These are phyloP conservation scores for Coniochaeta sp. DNA, from an alignment of 2,329 filamentous ascomycete species.

Conservation along the genomic window DNA sequence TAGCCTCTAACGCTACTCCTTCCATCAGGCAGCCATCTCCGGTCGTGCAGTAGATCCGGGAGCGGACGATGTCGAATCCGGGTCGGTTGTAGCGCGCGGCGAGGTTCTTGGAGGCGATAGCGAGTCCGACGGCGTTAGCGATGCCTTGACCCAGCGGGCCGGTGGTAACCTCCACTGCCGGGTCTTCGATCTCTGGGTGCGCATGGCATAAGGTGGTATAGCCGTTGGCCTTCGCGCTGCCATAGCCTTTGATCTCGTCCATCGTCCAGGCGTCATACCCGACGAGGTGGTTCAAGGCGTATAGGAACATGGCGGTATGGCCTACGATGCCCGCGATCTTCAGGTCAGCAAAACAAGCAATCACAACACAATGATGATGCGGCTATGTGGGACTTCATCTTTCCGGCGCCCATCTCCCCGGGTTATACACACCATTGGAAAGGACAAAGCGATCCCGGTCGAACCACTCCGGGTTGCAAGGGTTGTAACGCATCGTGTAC, in stretches of 20 bases:
- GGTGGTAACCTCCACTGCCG: slow-evolving; percentile 50
- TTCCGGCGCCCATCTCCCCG: no score
- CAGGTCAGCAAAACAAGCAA: no score
- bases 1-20: slow-evolving; percentile 46
- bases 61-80: slow-evolving; percentile 37
- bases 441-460: slow-evolving; percentile 57
- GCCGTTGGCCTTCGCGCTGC: slow-evolving; percentile 26
- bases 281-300: slow-evolving; percentile 42
- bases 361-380: not conserved
- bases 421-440: slow-evolving; percentile 36
- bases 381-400: not conserved
- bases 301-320: slow-evolving; percentile 49
- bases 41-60: slow-evolving; percentile 45
- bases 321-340: slow-evolving; percentile 15
- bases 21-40: slow-evolving; percentile 50
- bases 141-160: slow-evolving; percentile 50
- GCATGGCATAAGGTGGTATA: slow-evolving; percentile 41
- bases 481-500: slow-evolving; percentile 54
- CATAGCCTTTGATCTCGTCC: slow-evolving; percentile 49
- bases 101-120: slow-evolving; percentile 47
- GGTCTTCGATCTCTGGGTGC: slow-evolving; percentile 47
- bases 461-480: slow-evolving; percentile 47
- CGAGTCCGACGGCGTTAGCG: slow-evolving; percentile 48
- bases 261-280: slow-evolving; percentile 49
- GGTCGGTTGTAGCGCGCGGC: slow-evolving; percentile 42